Conservation (phyloP, 1,284 basidiomycete genomes). For the Pseudomicrostroma phylloplanum region DNA sequence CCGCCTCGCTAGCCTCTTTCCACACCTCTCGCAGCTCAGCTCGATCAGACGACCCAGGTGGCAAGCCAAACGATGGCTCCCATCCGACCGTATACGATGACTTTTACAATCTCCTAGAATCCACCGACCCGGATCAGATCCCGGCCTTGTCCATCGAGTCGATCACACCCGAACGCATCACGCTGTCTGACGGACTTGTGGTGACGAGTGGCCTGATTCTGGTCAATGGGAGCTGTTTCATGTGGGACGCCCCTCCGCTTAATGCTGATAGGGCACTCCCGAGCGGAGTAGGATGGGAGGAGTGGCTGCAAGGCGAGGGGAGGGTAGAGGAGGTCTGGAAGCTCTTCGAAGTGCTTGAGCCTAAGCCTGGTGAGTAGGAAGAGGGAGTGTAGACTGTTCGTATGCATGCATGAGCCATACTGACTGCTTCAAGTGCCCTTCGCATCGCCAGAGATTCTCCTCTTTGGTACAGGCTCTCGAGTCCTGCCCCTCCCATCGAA, state of each 20-base stretch:
- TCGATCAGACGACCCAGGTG: conserved; percentile 35
- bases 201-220: conserved; percentile 73
- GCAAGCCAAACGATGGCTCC: conserved; percentile 36
- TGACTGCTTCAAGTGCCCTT: conserved; percentile 1
- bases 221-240: conserved; percentile 69
- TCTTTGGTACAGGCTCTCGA: conserved; percentile 77
- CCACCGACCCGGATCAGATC: conserved; percentile 7
- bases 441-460: conserved; percentile 65
- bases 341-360: conserved; percentile 29
- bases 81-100: conserved; percentile 41
- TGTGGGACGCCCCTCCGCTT: conserved; percentile 76
- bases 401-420: neutral
- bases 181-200: conserved; percentile 60
- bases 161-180: conserved; percentile 24
- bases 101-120: conserved; percentile 36
- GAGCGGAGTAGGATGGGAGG: conserved; percentile 52
- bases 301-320: conserved; percentile 62
- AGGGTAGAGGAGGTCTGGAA: conserved; percentile 22
- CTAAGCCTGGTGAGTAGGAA: conserved; percentile 21
- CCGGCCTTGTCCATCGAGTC: conserved; percentile 20
- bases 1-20: neutral
- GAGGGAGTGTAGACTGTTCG: neutral
- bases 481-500: conserved; percentile 66
- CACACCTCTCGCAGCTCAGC: neutral
- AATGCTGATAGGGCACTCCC: conserved; percentile 47